Conservation (phyloP, 345 rosid genomes). For the Dovyalis caffra region DNA sequence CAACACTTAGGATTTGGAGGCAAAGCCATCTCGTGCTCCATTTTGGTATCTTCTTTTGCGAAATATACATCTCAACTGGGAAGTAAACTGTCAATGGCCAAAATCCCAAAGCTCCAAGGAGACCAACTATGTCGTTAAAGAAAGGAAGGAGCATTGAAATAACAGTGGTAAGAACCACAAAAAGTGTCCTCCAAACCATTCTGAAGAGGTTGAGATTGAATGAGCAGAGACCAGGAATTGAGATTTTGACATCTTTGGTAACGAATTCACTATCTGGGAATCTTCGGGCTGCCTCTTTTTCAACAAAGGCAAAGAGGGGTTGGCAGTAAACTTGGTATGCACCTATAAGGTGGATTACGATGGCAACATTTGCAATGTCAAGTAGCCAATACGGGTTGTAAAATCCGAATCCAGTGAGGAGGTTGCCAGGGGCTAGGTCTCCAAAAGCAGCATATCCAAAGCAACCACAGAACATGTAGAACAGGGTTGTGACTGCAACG, state of each 20-base stretch:
- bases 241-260: slow-evolving; percentile 50
- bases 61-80: slow-evolving; percentile 88
- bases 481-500: slow-evolving; percentile 67
- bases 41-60: slow-evolving; percentile 57
- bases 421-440: slow-evolving; percentile 69
- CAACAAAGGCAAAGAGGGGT: slow-evolving; percentile 77
- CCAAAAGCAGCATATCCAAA: slow-evolving; percentile 91
- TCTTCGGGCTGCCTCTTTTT: slow-evolving; percentile 42
- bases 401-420: slow-evolving; percentile 78
- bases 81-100: slow-evolving; percentile 92
- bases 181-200: slow-evolving; percentile 69
- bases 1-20: slow-evolving; percentile 64
- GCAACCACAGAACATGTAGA: slow-evolving; percentile 90
- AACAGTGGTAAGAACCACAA: slow-evolving; percentile 63
- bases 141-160: slow-evolving; percentile 86
- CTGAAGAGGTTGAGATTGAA: slow-evolving; percentile 69
- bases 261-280: slow-evolving; percentile 64
- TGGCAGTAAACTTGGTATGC: slow-evolving; percentile 95
- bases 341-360: slow-evolving; percentile 76
- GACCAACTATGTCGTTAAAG: slow-evolving; percentile 73
- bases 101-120: slow-evolving; percentile 84
- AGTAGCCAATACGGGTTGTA: slow-evolving; percentile 83
- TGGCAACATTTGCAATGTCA: slow-evolving; percentile 82
- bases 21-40: slow-evolving; percentile 83
- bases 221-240: slow-evolving; percentile 42